Percentiles rank a stretch among this genome's conserved stretches.
These are phyloP conservation scores for Claviceps quebecensis DNA, from an alignment of 2,329 filamentous ascomycete species.

Conservation along the genomic window DNA sequence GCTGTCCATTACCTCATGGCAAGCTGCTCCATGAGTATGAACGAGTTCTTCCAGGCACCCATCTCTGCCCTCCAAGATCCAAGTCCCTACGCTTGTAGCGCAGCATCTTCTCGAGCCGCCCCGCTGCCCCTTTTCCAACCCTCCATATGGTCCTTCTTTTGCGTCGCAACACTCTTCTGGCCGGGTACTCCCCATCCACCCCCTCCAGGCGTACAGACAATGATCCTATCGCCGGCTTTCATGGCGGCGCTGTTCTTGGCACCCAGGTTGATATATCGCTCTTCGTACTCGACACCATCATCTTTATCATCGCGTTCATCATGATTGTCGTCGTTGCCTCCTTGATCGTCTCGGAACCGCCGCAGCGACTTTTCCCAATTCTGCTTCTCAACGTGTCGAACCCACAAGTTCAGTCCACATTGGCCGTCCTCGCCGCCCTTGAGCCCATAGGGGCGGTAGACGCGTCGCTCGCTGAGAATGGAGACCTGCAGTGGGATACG, in stretches of 20 bases:
- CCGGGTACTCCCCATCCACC: slow-evolving; percentile 59
- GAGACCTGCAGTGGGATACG: slow-evolving; percentile 62
- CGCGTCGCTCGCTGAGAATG: slow-evolving; percentile 64
- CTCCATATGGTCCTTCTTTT: slow-evolving; percentile 38
- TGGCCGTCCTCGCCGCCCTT: slow-evolving; percentile 67
- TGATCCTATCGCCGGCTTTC: slow-evolving; percentile 63
- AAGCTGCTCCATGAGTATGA: no score
- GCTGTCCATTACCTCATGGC: no score
- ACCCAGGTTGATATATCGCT: slow-evolving; percentile 56
- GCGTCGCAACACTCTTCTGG: slow-evolving; percentile 36
- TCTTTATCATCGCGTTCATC: slow-evolving; percentile 10
- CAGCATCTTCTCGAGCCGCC: slow-evolving; percentile 40
- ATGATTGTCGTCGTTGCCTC: slow-evolving; percentile 1
- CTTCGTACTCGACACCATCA: slow-evolving; percentile 33
- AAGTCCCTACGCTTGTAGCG: slow-evolving; percentile 37
- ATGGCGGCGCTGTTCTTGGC: slow-evolving; percentile 70
- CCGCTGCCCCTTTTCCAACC: slow-evolving; percentile 43
- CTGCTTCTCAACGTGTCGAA: slow-evolving; percentile 52
- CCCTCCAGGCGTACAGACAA: slow-evolving; percentile 64
- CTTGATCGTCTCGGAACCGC: slow-evolving; percentile 19
- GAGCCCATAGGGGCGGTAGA: slow-evolving; percentile 53
- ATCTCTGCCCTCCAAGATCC: neutral
- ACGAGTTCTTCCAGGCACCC: neutral
- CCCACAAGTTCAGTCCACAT: slow-evolving; percentile 79
- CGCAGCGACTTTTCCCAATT: slow-evolving; percentile 32